phyloP scores from a whole-genome alignment of 305 asterid genomes.

The Fraxinus baroniana region DNA sequence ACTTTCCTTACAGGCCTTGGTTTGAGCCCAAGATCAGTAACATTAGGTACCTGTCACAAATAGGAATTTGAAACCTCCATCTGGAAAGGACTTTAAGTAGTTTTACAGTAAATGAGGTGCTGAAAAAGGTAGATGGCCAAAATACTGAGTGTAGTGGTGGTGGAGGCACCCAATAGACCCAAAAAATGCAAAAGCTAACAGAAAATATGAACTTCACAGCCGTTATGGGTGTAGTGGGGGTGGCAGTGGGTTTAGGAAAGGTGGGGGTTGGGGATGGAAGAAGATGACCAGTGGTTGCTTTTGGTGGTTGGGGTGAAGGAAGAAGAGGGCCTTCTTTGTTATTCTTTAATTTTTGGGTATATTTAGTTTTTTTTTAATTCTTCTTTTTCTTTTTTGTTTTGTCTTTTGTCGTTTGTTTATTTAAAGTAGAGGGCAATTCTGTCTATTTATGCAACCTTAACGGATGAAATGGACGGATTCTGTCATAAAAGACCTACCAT shows the following conservation, averaged over 20 bases:
- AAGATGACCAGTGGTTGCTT: background rate
- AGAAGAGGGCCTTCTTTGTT: background rate
- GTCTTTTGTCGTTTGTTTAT: background rate
- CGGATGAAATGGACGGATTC: background rate
- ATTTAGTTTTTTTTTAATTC: background rate
- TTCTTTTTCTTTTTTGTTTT: background rate
- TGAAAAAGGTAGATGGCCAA: background rate
- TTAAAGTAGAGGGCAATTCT: background rate
- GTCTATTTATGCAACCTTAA: background rate
- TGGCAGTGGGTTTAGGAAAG: background rate
- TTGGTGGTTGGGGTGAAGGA: background rate
- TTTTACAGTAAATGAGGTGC: constrained; percentile 5
- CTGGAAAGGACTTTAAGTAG: background rate
- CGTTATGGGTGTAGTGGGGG: background rate
- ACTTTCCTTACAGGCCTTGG: constrained; percentile 79
- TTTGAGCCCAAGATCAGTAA: constrained; percentile 81
- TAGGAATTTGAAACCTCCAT: constrained; percentile 13
- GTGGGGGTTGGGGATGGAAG: background rate
- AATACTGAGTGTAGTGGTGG: background rate
- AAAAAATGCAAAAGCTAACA: background rate
- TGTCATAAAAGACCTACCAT: background rate
- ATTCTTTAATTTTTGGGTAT: background rate
- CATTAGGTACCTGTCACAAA: constrained; percentile 70
- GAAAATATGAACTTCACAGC: background rate
- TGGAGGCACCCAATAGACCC: background rate